Base-by-base conservation (phyloP, 805 yeast species). In the Teunomyces pallodes region DNA sequence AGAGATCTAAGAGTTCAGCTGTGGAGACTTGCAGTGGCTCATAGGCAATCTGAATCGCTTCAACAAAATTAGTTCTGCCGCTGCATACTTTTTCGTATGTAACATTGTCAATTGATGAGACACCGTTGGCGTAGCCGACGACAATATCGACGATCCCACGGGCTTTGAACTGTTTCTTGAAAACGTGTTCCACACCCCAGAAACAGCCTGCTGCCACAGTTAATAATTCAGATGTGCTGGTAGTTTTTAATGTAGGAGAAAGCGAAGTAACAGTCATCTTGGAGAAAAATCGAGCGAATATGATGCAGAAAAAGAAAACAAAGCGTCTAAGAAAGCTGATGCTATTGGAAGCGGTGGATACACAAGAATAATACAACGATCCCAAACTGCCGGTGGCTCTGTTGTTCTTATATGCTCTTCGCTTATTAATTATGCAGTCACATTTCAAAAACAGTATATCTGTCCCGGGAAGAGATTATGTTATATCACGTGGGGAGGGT, bases 91-190 rank as follows among this genome's bases (percentile, higher is more conserved):
- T 69, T 56, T 80, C 75, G 70, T 92, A 92, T 35, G 59, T 57
- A 10, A 72, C 68, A 27, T 58, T 51, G 13, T 60, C 60, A 5
- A 59, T 43, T 1, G 81, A 67, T 16, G 91, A 90, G 16, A 55
- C 50, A 9, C 98, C 98, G 54, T 94, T 95, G 41, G 96, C 87
- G 66, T 84, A 94, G 2, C 99, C 99, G 9, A 92, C 98, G 61
- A 81, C 83, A 39, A 84, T 75, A 61, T 88, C 97, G 9, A 84
- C 62, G 16, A 92, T 66, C 29, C 89, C 90, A 60, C 79, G 82
- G 43, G 30, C n/a, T 45, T 68, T 74, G 59, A 81, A 87, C 54
- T 87, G 77, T 64, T 87, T 88, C 53, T 85, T 72, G 71, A 80
- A 90, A 24, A 91, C 82, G 55, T 85, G 87, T 59, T 92, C 97